These are phyloP conservation scores for Penicillium malachiteum DNA, from an alignment of 495 filamentous ascomycete species.

Conservation along the genomic window DNA sequence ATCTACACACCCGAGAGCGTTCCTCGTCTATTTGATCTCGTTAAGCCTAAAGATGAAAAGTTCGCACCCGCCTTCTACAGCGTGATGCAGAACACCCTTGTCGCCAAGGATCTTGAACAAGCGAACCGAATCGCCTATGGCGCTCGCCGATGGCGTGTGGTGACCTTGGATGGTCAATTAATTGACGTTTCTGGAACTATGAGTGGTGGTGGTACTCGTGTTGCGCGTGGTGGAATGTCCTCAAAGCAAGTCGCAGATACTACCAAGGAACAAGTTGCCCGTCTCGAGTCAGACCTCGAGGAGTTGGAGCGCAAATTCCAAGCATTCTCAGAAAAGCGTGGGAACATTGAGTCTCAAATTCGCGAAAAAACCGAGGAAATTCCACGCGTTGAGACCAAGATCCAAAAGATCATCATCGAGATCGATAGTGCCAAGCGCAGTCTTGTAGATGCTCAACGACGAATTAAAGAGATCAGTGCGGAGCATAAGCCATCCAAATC, in stretches of 20 bases:
- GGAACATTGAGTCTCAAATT: conserved; percentile 70
- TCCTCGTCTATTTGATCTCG: conserved; percentile 87
- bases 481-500: conserved; percentile 76
- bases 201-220: conserved; percentile 90
- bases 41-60: conserved; percentile 81
- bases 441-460: conserved; percentile 75
- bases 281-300: conserved; percentile 85
- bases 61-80: conserved; percentile 94
- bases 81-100: conserved; percentile 87
- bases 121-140: conserved; percentile 97
- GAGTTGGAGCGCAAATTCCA: conserved; percentile 75
- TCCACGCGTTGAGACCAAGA: conserved; percentile 80
- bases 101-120: conserved; percentile 88
- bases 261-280: conserved; percentile 80
- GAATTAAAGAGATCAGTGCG: conserved; percentile 76
- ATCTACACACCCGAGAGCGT: conserved; percentile 91
- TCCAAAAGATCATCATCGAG: conserved; percentile 89
- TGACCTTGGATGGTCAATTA: conserved; percentile 90
- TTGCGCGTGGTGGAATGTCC: conserved; percentile 90
- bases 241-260: conserved; percentile 85
- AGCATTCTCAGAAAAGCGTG: conserved; percentile 75
- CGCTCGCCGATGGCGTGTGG: conserved; percentile 87
- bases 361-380: conserved; percentile 76
- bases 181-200: conserved; percentile 98
- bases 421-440: conserved; percentile 84